Conservation (phyloP, 2,329 filamentous ascomycete genomes). For the Fusarium sp. region DNA sequence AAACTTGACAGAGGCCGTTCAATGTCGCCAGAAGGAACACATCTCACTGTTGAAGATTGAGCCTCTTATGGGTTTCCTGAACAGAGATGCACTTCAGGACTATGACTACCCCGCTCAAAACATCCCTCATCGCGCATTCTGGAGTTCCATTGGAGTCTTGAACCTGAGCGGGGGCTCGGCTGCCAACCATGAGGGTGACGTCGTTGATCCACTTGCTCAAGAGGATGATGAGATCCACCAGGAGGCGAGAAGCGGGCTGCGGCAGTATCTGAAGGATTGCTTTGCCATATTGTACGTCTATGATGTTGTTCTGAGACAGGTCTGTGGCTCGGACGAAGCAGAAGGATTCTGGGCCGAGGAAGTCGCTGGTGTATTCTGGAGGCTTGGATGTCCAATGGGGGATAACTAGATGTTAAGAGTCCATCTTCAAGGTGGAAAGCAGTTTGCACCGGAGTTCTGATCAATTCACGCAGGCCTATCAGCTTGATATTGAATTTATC, state of each 20-base stretch:
- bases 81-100: neutral
- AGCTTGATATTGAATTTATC: neutral
- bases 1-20: slow-evolving; percentile 16
- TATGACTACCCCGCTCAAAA: slow-evolving; percentile 16
- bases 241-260: neutral
- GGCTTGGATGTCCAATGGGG: neutral
- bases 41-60: neutral
- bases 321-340: neutral
- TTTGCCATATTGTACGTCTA: slow-evolving; percentile 18
- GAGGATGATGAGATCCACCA: neutral
- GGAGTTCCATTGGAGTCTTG: slow-evolving; percentile 5
- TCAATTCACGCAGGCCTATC: neutral
- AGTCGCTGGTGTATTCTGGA: neutral
- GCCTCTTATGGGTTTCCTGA: neutral
- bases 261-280: slow-evolving; percentile 5
- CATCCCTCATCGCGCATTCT: slow-evolving; percentile 12
- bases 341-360: neutral
- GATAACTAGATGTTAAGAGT: neutral
- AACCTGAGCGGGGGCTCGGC: fast-evolving
- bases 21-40: neutral
- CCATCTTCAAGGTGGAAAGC: neutral
- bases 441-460: neutral
- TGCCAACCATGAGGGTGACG: neutral
- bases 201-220: neutral
- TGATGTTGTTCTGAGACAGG: neutral